These are phyloP conservation scores for Kazachstania africana DNA, from an alignment of 805 yeast genomes.

Conservation along the genomic window DNA sequence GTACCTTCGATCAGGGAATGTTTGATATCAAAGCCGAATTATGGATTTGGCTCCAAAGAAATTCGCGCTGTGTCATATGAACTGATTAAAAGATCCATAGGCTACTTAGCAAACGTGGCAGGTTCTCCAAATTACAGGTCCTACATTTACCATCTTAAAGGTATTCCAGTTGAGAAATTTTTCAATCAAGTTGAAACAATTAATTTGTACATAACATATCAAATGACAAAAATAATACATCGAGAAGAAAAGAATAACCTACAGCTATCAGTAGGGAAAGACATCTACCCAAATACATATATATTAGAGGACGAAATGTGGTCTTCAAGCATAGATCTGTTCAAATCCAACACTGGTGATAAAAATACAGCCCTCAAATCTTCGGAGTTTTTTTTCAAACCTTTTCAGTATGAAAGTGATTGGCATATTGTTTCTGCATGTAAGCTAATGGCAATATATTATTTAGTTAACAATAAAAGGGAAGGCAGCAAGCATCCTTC, in stretches of 20 bases:
- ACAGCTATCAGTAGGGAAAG: too few species aligned
- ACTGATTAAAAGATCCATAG: constrained; percentile 55
- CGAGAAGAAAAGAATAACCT: constrained; percentile 3
- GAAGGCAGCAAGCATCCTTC: background rate
- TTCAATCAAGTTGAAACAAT: constrained; percentile 47
- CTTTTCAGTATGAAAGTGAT: constrained; percentile 50
- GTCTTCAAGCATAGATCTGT: too few species aligned
- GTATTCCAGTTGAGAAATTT: constrained; percentile 31
- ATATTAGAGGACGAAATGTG: too few species aligned
- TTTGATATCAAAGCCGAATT: constrained; percentile 22
- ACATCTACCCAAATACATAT: too few species aligned
- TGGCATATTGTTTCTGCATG: constrained; percentile 74
- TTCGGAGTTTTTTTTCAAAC: constrained; percentile 20
- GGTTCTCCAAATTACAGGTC: constrained; percentile 1
- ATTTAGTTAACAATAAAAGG: constrained; percentile 35
- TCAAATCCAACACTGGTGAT: too few species aligned
- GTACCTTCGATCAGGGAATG: constrained; percentile 50
- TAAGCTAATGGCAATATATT: constrained; percentile 41
- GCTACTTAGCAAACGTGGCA: constrained; percentile 42
- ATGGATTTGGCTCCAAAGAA: constrained; percentile 34
- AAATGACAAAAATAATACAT: constrained; percentile 41
- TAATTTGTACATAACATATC: constrained; percentile 70
- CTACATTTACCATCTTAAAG: constrained; percentile 7
- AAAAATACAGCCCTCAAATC: too few species aligned
- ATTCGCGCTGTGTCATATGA: constrained; percentile 52